Conservation (phyloP, 345 rosid genomes). For the thale cress (Arabidopsis thaliana) region DNA sequence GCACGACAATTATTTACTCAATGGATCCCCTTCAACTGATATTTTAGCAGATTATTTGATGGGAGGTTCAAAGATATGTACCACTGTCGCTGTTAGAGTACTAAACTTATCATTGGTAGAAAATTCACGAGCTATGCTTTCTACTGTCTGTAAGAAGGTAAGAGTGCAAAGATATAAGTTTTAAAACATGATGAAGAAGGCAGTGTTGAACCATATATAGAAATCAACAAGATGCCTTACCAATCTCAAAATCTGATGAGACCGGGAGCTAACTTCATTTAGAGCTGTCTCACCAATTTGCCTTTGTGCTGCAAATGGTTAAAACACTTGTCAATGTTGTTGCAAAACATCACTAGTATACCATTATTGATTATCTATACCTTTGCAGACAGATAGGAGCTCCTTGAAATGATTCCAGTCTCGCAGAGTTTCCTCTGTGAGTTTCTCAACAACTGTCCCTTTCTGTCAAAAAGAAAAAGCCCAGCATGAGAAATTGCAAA, state of each 20-base stretch:
- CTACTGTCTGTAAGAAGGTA: slow-evolving; percentile 62
- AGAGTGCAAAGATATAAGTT: not conserved
- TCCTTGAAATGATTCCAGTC: slow-evolving; percentile 83
- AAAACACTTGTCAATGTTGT: not conserved
- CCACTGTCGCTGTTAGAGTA: slow-evolving; percentile 81
- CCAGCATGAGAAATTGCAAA: slow-evolving; percentile 29
- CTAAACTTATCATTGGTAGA: slow-evolving; percentile 66
- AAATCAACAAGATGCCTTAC: slow-evolving; percentile 48
- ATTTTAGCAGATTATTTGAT: slow-evolving; percentile 21
- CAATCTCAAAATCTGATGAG: slow-evolving; percentile 91
- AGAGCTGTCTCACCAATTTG: slow-evolving; percentile 92
- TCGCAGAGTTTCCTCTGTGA: slow-evolving; percentile 72
- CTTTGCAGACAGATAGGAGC: slow-evolving; percentile 75
- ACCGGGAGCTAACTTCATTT: slow-evolving; percentile 89
- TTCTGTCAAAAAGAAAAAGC: slow-evolving; percentile 53
- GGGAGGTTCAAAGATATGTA: slow-evolving; percentile 36
- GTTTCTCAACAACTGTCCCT: slow-evolving; percentile 88
- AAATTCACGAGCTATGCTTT: slow-evolving; percentile 74
- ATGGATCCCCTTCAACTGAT: not conserved
- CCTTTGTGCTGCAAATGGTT: slow-evolving; percentile 74
- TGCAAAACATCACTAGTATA: slow-evolving; percentile 19
- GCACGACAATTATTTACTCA: slow-evolving; percentile 33
- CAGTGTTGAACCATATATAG: slow-evolving; percentile 21
- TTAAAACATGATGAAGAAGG: slow-evolving; percentile 8
- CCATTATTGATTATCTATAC: slow-evolving; percentile 47